These are phyloP conservation scores for Francoa sonchifolia DNA, from an alignment of 441 rosid genomes.

Conservation along the genomic window DNA sequence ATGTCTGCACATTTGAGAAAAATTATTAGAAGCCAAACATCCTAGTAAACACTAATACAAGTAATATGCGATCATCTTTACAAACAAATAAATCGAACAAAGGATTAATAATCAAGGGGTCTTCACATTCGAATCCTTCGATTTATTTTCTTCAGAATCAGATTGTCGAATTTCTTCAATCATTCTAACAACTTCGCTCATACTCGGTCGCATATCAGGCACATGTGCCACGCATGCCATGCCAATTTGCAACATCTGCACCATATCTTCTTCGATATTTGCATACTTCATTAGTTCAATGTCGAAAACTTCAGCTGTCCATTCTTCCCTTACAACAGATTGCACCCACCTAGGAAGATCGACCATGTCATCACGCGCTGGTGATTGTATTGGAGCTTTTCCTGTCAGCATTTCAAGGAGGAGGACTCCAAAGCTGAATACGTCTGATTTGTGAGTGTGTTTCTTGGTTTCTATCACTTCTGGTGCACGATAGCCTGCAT, in stretches of 20 bases:
- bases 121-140: constrained; percentile 63
- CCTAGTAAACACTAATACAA: too few relatives aligned
- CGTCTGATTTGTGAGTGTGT: constrained; percentile 50
- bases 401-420: constrained; percentile 60
- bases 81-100: too few relatives aligned
- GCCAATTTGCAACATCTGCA: constrained; percentile 62
- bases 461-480: constrained; percentile 56
- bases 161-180: constrained; percentile 49
- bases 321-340: constrained; percentile 66
- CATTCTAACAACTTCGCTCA: constrained; percentile 52
- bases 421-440: constrained; percentile 59
- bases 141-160: constrained; percentile 63
- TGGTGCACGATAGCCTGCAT: constrained; percentile 57
- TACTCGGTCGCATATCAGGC: constrained; percentile 48
- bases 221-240: constrained; percentile 52
- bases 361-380: constrained; percentile 50
- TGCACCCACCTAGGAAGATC: constrained; percentile 73
- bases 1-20: too few relatives aligned
- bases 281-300: constrained; percentile 56
- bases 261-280: constrained; percentile 66
- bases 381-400: constrained; percentile 50
- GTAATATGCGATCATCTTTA: too few relatives aligned
- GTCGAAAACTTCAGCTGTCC: constrained; percentile 73
- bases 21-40: too few relatives aligned
- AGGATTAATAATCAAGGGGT: constrained; percentile 32